A percentile compares a stretch with the other conserved stretches of the same genome.
These are phyloP conservation scores for Phaseolus coccineus DNA, from an alignment of 331 rosid genomes.

Conservation along the genomic window DNA sequence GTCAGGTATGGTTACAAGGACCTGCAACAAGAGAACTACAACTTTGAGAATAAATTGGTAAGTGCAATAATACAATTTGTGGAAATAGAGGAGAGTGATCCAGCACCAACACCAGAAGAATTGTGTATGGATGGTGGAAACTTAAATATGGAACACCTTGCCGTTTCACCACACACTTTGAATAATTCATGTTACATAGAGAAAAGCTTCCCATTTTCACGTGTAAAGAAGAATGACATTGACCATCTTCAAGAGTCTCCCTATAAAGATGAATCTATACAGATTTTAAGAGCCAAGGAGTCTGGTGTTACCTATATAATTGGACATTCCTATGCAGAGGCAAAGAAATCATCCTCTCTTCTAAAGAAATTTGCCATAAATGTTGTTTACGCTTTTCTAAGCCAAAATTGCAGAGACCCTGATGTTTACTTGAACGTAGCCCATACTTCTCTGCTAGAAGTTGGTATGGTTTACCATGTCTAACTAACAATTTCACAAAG, in stretches of 20 bases:
- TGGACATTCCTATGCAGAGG: constrained; percentile 76
- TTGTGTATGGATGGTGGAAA: constrained; percentile 40
- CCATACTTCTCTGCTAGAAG: constrained; percentile 72
- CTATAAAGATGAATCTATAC: constrained; percentile 55
- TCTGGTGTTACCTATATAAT: constrained; percentile 74
- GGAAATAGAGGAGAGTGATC: constrained; percentile 52
- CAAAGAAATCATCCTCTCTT: constrained; percentile 69
- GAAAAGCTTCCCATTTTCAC: constrained; percentile 37
- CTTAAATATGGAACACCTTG: constrained; percentile 39
- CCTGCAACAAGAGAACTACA: constrained; percentile 64
- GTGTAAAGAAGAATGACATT: constrained; percentile 11
- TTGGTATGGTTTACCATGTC: constrained; percentile 81
- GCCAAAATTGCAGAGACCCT: constrained; percentile 71
- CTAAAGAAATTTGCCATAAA: constrained; percentile 68
- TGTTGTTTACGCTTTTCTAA: constrained; percentile 63
- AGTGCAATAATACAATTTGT: constrained; percentile 62
- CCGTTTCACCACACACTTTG: constrained; percentile 33
- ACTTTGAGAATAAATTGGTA: constrained; percentile 65
- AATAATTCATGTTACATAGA: constrained; percentile 34
- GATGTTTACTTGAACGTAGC: constrained; percentile 65
- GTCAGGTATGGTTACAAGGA: constrained; percentile 84
- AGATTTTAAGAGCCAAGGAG: constrained; percentile 70
- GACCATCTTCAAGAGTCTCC: constrained; percentile 22
- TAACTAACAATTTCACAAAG: constrained; percentile 42
- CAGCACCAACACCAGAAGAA: constrained; percentile 38